Evolutionary conservation across 352 stramenopile genomes (phyloP).

Genomic region (Globisporangium uncinulatum): DNA sequence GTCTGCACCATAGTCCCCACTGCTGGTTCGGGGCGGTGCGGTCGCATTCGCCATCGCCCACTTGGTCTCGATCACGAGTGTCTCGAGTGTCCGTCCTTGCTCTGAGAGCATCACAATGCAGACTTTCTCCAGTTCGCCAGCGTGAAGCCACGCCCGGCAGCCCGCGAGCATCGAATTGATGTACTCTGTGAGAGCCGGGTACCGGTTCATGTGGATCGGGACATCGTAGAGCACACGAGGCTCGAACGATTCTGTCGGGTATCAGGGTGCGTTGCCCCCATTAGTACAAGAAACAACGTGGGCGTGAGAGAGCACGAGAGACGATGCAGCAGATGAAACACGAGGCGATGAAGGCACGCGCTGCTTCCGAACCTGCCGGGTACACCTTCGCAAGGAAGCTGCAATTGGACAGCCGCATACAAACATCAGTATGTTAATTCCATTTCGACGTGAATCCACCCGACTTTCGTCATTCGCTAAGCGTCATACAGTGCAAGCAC

Average conservation of each 20-base stretch:
- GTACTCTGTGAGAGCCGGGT: constrained; percentile 72
- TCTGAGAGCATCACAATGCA: constrained; percentile 50
- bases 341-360: neutral
- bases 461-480: neutral
- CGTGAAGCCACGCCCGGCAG: constrained; percentile 53
- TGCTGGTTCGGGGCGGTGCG: neutral
- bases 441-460: neutral
- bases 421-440: neutral
- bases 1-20: no score
- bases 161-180: constrained; percentile 66
- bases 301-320: no score
- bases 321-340: neutral
- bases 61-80: constrained; percentile 46
- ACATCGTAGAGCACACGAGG: constrained; percentile 62
- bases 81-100: constrained; percentile 33
- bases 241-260: constrained; percentile 48
- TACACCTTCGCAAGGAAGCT: constrained; percentile 58
- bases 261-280: neutral
- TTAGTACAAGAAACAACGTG: neutral
- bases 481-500: constrained; percentile 6
- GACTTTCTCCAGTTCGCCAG: constrained; percentile 63
- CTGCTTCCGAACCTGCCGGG: constrained; percentile 30
- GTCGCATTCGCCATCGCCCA: constrained; percentile 20
- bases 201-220: constrained; percentile 71
- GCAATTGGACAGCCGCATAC: neutral